Conservation (phyloP, 2,329 filamentous ascomycete genomes). For the Drechslerella stenobrocha region DNA sequence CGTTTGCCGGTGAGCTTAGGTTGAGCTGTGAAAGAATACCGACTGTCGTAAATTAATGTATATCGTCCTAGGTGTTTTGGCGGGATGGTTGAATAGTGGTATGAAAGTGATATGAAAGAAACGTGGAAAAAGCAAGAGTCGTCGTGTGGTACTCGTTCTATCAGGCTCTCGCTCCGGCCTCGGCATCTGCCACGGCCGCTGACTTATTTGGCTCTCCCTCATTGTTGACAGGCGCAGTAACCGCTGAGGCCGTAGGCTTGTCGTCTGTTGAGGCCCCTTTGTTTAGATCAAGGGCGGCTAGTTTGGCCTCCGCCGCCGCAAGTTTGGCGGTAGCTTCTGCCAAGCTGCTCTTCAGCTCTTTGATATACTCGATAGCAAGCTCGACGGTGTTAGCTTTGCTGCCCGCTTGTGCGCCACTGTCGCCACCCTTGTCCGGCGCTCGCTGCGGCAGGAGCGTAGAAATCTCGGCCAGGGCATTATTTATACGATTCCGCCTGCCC, state of each 20-base stretch:
- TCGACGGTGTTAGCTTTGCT: constrained; percentile 97
- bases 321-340: constrained; percentile 67
- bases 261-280: constrained; percentile 23
- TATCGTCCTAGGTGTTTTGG: constrained; percentile 2
- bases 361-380: constrained; percentile 93
- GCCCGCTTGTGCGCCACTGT: constrained; percentile 53
- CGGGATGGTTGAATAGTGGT: too few species aligned
- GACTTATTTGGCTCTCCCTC: constrained; percentile 13
- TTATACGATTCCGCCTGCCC: constrained; percentile 91
- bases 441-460: constrained; percentile 75
- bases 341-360: constrained; percentile 74
- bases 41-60: constrained; percentile 37
- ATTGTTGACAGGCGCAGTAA: neutral
- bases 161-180: neutral
- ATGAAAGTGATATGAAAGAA: neutral
- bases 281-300: constrained; percentile 33
- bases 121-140: neutral
- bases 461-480: constrained; percentile 88
- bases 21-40: constrained; percentile 16
- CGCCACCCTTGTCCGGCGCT: constrained; percentile 48
- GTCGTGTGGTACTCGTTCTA: neutral
- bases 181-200: neutral
- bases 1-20: constrained; percentile 16
- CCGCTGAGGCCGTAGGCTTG: constrained; percentile 22
- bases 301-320: constrained; percentile 62